Evolutionary conservation across 192 early-diverging fungal genomes (phyloP), one percentile per base, ranked within the genome.

Genomic region (Coemansia sp.): DNA sequence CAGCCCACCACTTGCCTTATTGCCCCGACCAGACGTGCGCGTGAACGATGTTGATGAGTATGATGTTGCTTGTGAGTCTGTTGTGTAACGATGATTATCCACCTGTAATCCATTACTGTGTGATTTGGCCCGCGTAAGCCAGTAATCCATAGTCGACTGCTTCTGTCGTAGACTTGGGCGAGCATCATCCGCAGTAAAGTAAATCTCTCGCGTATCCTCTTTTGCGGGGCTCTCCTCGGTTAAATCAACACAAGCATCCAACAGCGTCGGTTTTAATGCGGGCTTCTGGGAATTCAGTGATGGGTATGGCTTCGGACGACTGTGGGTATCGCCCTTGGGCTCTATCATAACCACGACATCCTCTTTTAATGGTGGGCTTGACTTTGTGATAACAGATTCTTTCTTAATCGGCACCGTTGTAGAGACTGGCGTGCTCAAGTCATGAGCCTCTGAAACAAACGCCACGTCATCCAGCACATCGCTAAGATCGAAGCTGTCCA

Each of bases 81-180:
- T 27, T 50, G 12, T 26, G 28, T 21, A 50, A 12, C 27, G 59
- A 49, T 1, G 4, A 4, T 16, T 44, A 44, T 44, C 38, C 38
- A 44, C 38, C 12, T 4, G 38, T 14, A 24, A 21, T 14, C 57
- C 57, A 12, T 50, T 50, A 10, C 34, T 8, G 28, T 19, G 49
- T 18, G 61, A 19, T 6, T 27, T 38, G 32, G 25, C 49, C 1
- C 55, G 65, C 23, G 65, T 12, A 31, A 78, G 21, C 66, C 76
- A 69, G n/a, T 31, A 16, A 30, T 71, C 70, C 63, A 78, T 65
- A 0, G 60, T 69, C 16, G 64, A 55, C 54, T 78, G 76, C 64
- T 60, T 64, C 30, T 57, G 65, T 10, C 59, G 57, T 49, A 31
- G 30, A 8, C 49, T 48, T 2, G 19, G 6, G 21, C 31, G 7